A percentile compares a stretch with the other conserved stretches of the same genome.
These are phyloP conservation scores for Apiospora arundinis DNA, from an alignment of 2,329 filamentous ascomycete genomes.

Conservation along the genomic window DNA sequence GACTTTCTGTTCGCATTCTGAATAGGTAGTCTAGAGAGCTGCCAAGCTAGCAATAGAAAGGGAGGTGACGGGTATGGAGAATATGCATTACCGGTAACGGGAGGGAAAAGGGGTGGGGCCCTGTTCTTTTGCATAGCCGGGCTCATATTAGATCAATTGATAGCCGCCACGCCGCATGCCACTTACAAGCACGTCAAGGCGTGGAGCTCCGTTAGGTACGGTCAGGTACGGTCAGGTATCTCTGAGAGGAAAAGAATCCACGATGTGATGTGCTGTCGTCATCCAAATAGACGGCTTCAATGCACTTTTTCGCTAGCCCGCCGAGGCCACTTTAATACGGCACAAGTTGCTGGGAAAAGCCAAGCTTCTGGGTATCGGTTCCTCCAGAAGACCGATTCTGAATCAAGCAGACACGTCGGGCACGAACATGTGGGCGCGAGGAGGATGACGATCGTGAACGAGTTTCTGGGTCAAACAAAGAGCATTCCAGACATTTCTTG, in stretches of 20 bases:
- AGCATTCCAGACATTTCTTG: neutral
- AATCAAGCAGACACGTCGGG: neutral
- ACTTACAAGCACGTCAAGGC: slow-evolving; percentile 3
- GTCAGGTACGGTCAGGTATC: neutral
- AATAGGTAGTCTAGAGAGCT: neutral
- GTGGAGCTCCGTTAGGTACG: neutral
- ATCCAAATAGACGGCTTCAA: slow-evolving; percentile 7
- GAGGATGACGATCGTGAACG: neutral
- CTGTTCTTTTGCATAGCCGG: neutral
- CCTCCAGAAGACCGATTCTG: neutral
- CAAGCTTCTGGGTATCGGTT: slow-evolving; percentile 7
- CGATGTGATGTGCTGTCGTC: slow-evolving; percentile 12
- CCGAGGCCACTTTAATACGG: neutral
- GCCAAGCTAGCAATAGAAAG: neutral
- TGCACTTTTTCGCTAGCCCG: neutral
- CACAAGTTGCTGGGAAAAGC: neutral
- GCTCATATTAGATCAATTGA: slow-evolving; percentile 6
- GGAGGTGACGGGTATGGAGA: neutral
- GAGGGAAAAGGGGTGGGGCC: neutral
- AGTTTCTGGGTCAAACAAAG: neutral
- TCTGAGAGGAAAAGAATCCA: neutral
- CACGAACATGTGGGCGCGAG: neutral
- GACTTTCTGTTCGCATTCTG: neutral
- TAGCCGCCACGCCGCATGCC: slow-evolving; percentile 8
- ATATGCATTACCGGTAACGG: neutral